These are phyloP conservation scores for Aspergillus nomiae DNA, from an alignment of 2,329 filamentous ascomycete genomes.

Conservation along the genomic window DNA sequence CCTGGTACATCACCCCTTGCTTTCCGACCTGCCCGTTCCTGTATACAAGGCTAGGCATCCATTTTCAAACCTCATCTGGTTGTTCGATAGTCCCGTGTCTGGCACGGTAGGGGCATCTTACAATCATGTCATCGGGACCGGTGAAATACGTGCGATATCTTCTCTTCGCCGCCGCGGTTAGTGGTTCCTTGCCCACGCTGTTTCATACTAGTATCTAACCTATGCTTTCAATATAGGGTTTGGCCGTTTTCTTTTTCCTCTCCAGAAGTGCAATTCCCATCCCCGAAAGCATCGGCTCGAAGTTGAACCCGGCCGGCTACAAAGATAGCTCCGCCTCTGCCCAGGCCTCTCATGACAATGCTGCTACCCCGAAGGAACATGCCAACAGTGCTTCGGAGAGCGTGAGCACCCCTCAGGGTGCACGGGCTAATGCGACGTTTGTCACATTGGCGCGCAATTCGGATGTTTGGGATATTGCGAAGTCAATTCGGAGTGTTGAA, in stretches of 20 bases:
- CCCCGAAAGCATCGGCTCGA: slow-evolving; percentile 29
- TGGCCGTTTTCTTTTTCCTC: slow-evolving; percentile 81
- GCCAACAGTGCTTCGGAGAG: slow-evolving; percentile 20
- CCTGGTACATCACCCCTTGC: not conserved
- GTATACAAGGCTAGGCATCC: slow-evolving; percentile 5
- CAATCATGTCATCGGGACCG: slow-evolving; percentile 21
- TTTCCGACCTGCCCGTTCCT: not conserved
- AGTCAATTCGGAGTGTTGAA: slow-evolving; percentile 94
- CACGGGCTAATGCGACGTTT: slow-evolving; percentile 94
- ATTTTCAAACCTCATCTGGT: not conserved
- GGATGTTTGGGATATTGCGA: slow-evolving; percentile 94
- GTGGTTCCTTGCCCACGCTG: not conserved
- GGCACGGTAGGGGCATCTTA: slow-evolving; percentile 11
- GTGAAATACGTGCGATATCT: slow-evolving; percentile 21
- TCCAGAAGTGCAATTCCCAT: slow-evolving; percentile 60
- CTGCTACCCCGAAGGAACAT: slow-evolving; percentile 23
- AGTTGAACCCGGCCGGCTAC: slow-evolving; percentile 23
- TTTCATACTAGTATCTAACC: not conserved
- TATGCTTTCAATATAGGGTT: slow-evolving; percentile 43
- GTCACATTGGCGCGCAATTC: slow-evolving; percentile 91
- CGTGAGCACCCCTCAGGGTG: slow-evolving; percentile 58
- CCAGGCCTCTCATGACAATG: slow-evolving; percentile 25
- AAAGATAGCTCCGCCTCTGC: slow-evolving; percentile 19
- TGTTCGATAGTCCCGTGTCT: slow-evolving; percentile 20
- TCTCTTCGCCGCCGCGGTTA: slow-evolving; percentile 18